Evolutionary conservation across 768 basidiomycete species (phyloP).

Genomic region (Sporobolomyces pararoseus): DNA sequence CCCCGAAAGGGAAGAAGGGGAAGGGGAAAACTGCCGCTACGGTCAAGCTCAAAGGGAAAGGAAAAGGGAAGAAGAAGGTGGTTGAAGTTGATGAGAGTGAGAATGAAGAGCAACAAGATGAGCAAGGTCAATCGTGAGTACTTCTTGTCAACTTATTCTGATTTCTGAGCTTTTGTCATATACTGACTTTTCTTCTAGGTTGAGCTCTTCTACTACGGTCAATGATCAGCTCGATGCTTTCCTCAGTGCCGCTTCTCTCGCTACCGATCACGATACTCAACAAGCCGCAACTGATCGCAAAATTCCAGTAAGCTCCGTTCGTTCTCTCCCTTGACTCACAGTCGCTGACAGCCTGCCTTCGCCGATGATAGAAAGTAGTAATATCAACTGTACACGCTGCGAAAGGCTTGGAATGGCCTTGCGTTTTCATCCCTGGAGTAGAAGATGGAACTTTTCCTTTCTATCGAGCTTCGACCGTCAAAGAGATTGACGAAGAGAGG

Average conservation of each 20-base stretch:
- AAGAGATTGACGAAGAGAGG: slow-evolving; percentile 79
- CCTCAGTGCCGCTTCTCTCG: neutral
- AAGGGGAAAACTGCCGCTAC: neutral
- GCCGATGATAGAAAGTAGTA: slow-evolving; percentile 63
- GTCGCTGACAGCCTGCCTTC: neutral
- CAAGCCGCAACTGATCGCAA: slow-evolving; percentile 1
- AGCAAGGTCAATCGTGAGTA: neutral
- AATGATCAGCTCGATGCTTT: neutral
- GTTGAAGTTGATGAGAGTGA: slow-evolving; percentile 1
- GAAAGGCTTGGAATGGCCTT: slow-evolving; percentile 88
- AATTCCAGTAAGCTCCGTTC: neutral
- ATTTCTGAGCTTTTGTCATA: neutral
- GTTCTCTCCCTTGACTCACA: neutral
- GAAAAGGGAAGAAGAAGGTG: neutral
- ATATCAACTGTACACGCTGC: slow-evolving; percentile 83
- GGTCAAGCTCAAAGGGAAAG: neutral
- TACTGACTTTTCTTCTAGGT: neutral
- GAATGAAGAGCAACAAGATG: neutral
- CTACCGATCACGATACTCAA: neutral
- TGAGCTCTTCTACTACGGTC: neutral
- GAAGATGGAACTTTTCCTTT: slow-evolving; percentile 63
- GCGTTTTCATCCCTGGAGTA: slow-evolving; percentile 75
- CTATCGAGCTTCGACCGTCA: slow-evolving; percentile 56
- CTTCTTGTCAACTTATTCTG: neutral
- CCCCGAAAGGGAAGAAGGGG: neutral